These are phyloP conservation scores for Phytophthora citricola DNA, from an alignment of 352 stramenopile species.

Conservation along the genomic window DNA sequence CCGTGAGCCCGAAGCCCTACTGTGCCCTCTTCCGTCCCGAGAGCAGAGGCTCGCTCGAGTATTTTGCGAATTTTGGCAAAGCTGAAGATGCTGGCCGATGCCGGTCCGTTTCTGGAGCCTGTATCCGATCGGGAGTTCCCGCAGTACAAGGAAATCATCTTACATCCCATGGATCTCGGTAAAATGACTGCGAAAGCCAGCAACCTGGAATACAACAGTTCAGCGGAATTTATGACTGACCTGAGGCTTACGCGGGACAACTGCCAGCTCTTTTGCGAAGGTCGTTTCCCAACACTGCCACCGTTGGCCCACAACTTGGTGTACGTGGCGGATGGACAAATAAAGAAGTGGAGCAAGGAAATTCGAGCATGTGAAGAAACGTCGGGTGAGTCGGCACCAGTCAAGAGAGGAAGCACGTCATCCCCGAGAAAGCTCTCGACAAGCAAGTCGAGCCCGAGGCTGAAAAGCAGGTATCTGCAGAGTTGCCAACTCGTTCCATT, in stretches of 20 bases:
- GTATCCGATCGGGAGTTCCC: slow-evolving; percentile 85
- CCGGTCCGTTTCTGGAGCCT: slow-evolving; percentile 79
- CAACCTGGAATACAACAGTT: slow-evolving; percentile 61
- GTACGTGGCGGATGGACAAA: slow-evolving; percentile 61
- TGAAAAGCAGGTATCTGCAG: not conserved
- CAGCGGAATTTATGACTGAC: slow-evolving; percentile 64
- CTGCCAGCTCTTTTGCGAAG: slow-evolving; percentile 83
- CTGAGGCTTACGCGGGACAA: slow-evolving; percentile 80
- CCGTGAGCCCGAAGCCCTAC: slow-evolving; percentile 36
- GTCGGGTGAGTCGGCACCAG: slow-evolving; percentile 16
- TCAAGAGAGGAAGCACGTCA: slow-evolving; percentile 10
- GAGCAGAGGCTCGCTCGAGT: slow-evolving; percentile 65
- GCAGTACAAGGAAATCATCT: slow-evolving; percentile 85
- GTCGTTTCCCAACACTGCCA: slow-evolving; percentile 75
- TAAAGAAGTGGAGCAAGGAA: slow-evolving; percentile 80
- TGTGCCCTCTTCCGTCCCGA: slow-evolving; percentile 76
- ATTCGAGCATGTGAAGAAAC: slow-evolving; percentile 60
- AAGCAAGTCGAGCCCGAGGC: slow-evolving; percentile 11
- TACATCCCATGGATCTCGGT: slow-evolving; percentile 75
- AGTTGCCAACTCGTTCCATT: slow-evolving; percentile 42
- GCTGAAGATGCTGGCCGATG: slow-evolving; percentile 62
- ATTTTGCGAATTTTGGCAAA: slow-evolving; percentile 71
- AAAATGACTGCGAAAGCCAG: slow-evolving; percentile 66
- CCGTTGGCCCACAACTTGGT: slow-evolving; percentile 77
- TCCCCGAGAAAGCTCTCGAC: slow-evolving; percentile 11